These are phyloP conservation scores for Aspergillus steynii DNA, from an alignment of 495 filamentous ascomycete species.

Conservation along the genomic window DNA sequence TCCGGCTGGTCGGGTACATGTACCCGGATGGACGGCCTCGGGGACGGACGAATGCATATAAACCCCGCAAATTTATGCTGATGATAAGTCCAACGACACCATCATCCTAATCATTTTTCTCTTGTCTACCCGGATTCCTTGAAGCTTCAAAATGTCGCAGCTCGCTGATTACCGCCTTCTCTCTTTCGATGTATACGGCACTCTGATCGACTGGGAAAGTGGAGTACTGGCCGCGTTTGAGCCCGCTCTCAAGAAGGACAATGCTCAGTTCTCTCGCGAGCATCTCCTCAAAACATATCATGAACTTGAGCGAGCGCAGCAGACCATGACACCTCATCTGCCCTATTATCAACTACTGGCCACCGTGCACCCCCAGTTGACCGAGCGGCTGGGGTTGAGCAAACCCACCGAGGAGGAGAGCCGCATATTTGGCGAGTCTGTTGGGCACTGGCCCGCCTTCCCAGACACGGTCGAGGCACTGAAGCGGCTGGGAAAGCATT, in stretches of 20 bases:
- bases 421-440: slow-evolving; percentile 49
- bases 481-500: slow-evolving; percentile 53
- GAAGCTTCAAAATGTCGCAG: slow-evolving; percentile 22
- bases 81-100: not conserved
- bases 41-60: not conserved
- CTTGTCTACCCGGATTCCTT: not conserved
- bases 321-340: slow-evolving; percentile 50
- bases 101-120: not conserved
- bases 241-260: slow-evolving; percentile 45
- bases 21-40: not conserved
- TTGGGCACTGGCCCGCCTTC: slow-evolving; percentile 65
- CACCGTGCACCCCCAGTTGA: slow-evolving; percentile 48
- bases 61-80: not conserved
- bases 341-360: slow-evolving; percentile 60
- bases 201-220: slow-evolving; percentile 74
- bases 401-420: slow-evolving; percentile 31
- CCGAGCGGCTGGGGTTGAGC: slow-evolving; percentile 38
- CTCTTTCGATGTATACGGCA: slow-evolving; percentile 81
- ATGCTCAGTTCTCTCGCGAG: slow-evolving; percentile 41
- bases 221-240: slow-evolving; percentile 41
- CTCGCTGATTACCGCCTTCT: slow-evolving; percentile 53
- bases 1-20: not conserved
- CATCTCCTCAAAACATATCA: slow-evolving; percentile 40
- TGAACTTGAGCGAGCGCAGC: slow-evolving; percentile 44
- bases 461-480: slow-evolving; percentile 63